Evolutionary conservation across 1,284 basidiomycete species (phyloP).

Genomic region (Ganoderma boninense): DNA sequence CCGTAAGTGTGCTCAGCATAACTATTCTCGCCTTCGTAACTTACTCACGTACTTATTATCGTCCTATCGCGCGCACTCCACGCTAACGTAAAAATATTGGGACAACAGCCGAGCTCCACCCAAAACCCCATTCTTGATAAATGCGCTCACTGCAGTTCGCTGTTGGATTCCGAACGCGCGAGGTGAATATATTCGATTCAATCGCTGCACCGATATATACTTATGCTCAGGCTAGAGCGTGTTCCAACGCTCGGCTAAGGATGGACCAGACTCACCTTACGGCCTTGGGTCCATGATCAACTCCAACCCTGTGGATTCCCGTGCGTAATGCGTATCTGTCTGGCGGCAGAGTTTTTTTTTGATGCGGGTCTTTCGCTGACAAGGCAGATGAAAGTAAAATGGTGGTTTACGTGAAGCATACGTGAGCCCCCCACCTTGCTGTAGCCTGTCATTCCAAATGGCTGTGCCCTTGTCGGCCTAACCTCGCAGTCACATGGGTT

Average conservation of each 20-base stretch:
- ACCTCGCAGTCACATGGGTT: neutral
- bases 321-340: neutral
- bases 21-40: neutral
- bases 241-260: neutral
- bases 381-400: neutral
- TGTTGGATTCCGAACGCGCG: neutral
- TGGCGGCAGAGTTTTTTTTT: neutral
- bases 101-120: neutral
- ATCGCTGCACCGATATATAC: neutral
- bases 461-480: neutral
- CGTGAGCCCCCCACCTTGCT: neutral
- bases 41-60: neutral
- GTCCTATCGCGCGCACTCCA: neutral
- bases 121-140: neutral
- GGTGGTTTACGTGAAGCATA: neutral
- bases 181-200: neutral
- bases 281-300: too few relatives aligned
- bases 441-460: neutral
- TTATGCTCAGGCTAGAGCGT: neutral
- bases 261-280: neutral
- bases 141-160: neutral
- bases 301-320: neutral
- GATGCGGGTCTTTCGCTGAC: neutral
- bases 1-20: neutral
- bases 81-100: neutral